Base-by-base conservation (phyloP, 2,329 filamentous ascomycete species). In the Diplodia intermedia region DNA sequence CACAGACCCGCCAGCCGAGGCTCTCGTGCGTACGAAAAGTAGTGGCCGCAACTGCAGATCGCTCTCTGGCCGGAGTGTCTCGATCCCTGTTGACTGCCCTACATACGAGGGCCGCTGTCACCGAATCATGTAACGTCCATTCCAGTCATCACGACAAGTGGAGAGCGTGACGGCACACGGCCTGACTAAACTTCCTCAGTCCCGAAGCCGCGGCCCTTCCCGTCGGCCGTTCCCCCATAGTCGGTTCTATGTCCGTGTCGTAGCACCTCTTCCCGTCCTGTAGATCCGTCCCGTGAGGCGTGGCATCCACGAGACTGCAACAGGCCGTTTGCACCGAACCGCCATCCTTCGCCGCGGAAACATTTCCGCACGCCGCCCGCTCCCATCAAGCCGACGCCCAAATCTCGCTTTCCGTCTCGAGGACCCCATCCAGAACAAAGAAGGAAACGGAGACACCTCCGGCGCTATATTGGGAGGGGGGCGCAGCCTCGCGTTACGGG, bases 371-470 rank as follows among this genome's bases (percentile, higher is more conserved):
- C n/a, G 9, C 43, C 43, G 4, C n/a, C 43, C 9, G 43, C 20
- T 20, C n/a, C 40, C 18, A 20, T 20, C 43, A 20, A 47, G 43
- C 43, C 11, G 43, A 20, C 43, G 11, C 43, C 18, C 2, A 9
- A 12, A 47, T 12, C 15, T 47, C 40, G 14, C 14, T 15, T 26
- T 26, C 40, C 14, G 14, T 14, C 14, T 8, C 40, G 40, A 15
- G 40, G 20, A 23, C 20, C 5, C 9, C 5, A 33, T 54, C 14
- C 18, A 56, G n/a, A 11, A 26, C 26, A 60, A n/a, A n/a, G 14
- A 38, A 8, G n/a, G 20, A 23, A 14, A 47, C 56, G 56, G 56
- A 60, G 20, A 15, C 38, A 47, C 23, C 38, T 60, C 56, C 56
- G 56, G 14, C 31, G 56, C 56, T 29, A 47, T 29, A 14, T n/a